Evolutionary conservation across 108 stramenopile genomes (phyloP), one percentile per base, ranked within the genome.

Genomic region (Nitzschia sp.): DNA sequence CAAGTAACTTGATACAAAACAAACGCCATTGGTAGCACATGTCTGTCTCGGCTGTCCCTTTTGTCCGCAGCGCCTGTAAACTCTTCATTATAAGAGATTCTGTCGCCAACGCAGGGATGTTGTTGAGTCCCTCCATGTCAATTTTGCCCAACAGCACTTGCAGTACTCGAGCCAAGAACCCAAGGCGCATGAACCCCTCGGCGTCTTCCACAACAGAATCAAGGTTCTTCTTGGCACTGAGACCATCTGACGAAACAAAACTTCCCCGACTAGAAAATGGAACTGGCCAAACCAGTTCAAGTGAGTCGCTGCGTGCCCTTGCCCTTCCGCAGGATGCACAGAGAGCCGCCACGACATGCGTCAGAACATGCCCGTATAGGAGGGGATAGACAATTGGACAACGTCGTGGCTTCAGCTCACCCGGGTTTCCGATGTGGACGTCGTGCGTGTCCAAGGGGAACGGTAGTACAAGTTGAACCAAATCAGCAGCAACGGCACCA

Each of bases 331-430:
- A 79, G 8, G 84, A 71, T 22, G 89, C 89, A 69, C 85, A 80
- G 29, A 93, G 83, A 7, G 89, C 86, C 50, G 83, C 83, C 26
- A 80, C 80, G 24, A 86, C 86, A 73, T 93, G 92, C 0, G 92
- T 91, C 38, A 93, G 81, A 51, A 93, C 69, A 60, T 93, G 79
- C 20, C 89, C 79, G 43, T 72, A 70, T 12, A 93, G 80, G 37
- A 93, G 70, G 11, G 92, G 92, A 69, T 79, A 93, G 6, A 74
- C 85, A 42, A 93, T 78, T 12, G 89, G 92, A 2, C 85, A 83
- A 26, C 92, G 66, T 22, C 61, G 37, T 10, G 64, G 67, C 43
- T 64, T 67, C 29, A 48, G 42, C 19, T 66, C 37, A 12, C 48
- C 29, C 8, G 59, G 25, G 44, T 50, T 40, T 17, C 51, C 46